Evolutionary conservation across 176 grass and related monocot species (phyloP), one percentile per base, ranked within the genome.

Genomic region (Cenchrus americanus): DNA sequence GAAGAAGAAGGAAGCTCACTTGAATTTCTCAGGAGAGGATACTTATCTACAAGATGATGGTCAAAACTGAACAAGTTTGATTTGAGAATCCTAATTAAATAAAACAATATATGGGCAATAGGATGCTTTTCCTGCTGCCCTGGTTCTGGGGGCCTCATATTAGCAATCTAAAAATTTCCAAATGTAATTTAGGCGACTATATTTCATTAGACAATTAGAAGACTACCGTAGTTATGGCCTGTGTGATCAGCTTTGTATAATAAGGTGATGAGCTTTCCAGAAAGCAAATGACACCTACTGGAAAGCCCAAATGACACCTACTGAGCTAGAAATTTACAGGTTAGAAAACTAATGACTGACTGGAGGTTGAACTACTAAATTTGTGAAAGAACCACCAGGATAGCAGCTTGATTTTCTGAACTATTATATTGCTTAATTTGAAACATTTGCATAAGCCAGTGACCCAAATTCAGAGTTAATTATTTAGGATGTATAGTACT

Each of bases 11-110:
- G 96, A 85, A 98, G 93, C 83, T 87, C 87, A 50, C 87, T 98
- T 64, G 85, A 95, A 89, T 98, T 98, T 65, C 85, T 98, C 62
- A 95, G 96, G 92, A 93, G 87, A 85, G 96, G 96, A 88, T 95
- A 92, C 80, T n/a, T n/a, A n/a, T n/a, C n/a, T n/a, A n/a, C n/a
- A n/a, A n/a, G n/a, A n/a, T n/a, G n/a, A n/a, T n/a, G n/a, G n/a
- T n/a, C n/a, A n/a, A n/a, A n/a, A n/a, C n/a, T n/a, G n/a, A n/a
- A n/a, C n/a, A n/a, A n/a, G n/a, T n/a, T n/a, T n/a, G n/a, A n/a
- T n/a, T n/a, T n/a, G n/a, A n/a, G n/a, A n/a, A n/a, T n/a, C n/a
- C n/a, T n/a, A n/a, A n/a, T n/a, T n/a, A n/a, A n/a, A n/a, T n/a
- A n/a, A n/a, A n/a, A n/a, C n/a, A n/a, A n/a, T n/a, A n/a, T 19